phyloP scores from a whole-genome alignment of 371 early-diverging fungal species.

The Batrachochytrium dendrobatidis region DNA sequence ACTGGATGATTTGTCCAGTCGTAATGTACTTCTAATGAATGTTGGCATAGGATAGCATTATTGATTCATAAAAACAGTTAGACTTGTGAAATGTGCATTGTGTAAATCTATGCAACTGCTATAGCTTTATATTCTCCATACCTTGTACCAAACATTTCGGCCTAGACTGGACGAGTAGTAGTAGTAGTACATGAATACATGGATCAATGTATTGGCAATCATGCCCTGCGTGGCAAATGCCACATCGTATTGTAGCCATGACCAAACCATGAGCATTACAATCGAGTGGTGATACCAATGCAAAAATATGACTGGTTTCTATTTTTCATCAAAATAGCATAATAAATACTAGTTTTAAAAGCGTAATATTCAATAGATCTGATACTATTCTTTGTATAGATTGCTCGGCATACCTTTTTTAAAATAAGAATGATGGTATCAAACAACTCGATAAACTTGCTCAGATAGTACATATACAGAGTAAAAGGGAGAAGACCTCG shows the following conservation, averaged over 20 bases:
- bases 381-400: too few relatives aligned
- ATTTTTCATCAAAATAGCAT: too few relatives aligned
- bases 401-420: slow-evolving; percentile 25
- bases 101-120: too few relatives aligned
- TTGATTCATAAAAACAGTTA: too few relatives aligned
- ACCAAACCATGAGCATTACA: slow-evolving; percentile 31
- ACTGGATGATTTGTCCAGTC: slow-evolving; percentile 28
- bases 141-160: slow-evolving; percentile 31
- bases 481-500: slow-evolving; percentile 16
- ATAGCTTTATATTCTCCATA: background rate
- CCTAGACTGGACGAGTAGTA: slow-evolving; percentile 22
- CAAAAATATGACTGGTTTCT: slow-evolving; percentile 32
- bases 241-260: slow-evolving; percentile 23
- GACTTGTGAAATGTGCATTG: too few relatives aligned
- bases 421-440: slow-evolving; percentile 33
- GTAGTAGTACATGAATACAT: slow-evolving; percentile 35
- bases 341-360: background rate
- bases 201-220: slow-evolving; percentile 25
- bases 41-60: background rate
- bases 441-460: slow-evolving; percentile 27
- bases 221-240: slow-evolving; percentile 15
- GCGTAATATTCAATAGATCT: background rate
- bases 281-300: slow-evolving; percentile 29
- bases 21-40: slow-evolving; percentile 23
- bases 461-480: slow-evolving; percentile 30